Base-by-base conservation (phyloP, 148 eudicot genomes). In the Amaranthus palmeri region DNA sequence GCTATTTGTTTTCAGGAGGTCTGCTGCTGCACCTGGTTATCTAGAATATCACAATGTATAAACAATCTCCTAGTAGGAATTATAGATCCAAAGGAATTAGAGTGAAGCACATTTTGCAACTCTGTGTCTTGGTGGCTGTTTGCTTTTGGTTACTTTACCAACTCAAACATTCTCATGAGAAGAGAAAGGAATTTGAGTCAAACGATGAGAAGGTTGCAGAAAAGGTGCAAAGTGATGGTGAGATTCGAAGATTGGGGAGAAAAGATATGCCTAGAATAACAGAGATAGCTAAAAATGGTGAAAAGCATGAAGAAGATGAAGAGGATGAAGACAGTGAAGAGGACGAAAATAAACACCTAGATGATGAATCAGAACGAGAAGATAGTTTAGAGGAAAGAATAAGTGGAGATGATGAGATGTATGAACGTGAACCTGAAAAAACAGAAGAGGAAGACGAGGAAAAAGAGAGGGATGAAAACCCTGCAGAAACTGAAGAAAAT, bases 131-230 rank as follows among this genome's bases (percentile, higher is more conserved):
- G 74, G 70, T 95, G 80, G 92, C 86, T 70, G 82, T 91, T 81
- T 88, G 90, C 85, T 80, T 89, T 71, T 95, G 98, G 98, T 81
- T 95, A 68, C 56, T 91, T 64, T 91, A 89, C 83, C 98, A 95
- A 87, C 88, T 95, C 74, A 95, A 88, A 83, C 96, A 81, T 80
- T 93, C 98, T 55, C 91, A 81, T 68, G 97, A 93, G 60, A 95
- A 88, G 82, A 91, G 83, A 79, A 82, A 68, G 78, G 88, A 84
- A 77, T 88, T 88, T 74, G 96, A 86, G 55, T 82, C 72, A 46
- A 76, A 48, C 15, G 85, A 84, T 75, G 82, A 68, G 13, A 86
- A 80, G 45, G 57, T 69, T 51, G 78, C 72, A 8, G 65, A 46
- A 17, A 65, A 75, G 60, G 61, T 66, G 15, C 54, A 56, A 52